Evolutionary conservation across 352 stramenopile species (phyloP), one percentile per base, ranked within the genome.

Genomic region (Phytophthora niederhauseri): DNA sequence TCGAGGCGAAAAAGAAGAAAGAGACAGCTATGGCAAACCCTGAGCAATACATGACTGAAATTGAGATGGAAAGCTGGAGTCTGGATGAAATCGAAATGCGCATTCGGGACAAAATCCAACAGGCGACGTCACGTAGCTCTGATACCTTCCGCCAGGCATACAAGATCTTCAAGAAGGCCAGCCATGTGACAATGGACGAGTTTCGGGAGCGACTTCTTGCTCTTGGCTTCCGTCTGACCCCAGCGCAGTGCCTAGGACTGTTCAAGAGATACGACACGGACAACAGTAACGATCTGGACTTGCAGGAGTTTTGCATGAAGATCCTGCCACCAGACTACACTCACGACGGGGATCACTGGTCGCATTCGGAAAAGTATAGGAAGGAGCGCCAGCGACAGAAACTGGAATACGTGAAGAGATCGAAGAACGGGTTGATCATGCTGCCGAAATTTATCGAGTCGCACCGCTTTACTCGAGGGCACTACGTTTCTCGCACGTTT

Each of bases 271-370:
- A 93, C 57, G 87, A 93, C 36, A 83, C 78, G 6, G 84, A 95
- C 65, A 83, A 81, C 64, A 93, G 85, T 64, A 81, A 85, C 52
- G 86, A 92, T 28, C 80, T 95, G 66, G 87, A 95, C 45, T 75
- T 95, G n/a, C 81, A 92, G 36, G 87, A 95, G 62, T 95, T 95
- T 65, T 95, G 87, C 41, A 68, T 87, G 50, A 77, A 81, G 11
- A 89, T 95, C n/a, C 57, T 93, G 17, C 84, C 87, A 4, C 83
- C 87, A 4, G 87, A 95, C 51, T 95, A 95, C 60, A 95, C 83
- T 0, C 82, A 82, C 41, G 85, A 95, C 46, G 85, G 87, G 9
- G 85, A 95, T 52, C 70, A 91, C 61, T 95, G 87, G 87, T 85
- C 80, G 19, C 83, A 93, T 31, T 83, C 81, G 6, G 76, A 89